Percentiles rank a stretch among this genome's conserved stretches.
phyloP scores from a whole-genome alignment of 2,329 filamentous ascomycete species.

The Penicillium fuscoglaucum region DNA sequence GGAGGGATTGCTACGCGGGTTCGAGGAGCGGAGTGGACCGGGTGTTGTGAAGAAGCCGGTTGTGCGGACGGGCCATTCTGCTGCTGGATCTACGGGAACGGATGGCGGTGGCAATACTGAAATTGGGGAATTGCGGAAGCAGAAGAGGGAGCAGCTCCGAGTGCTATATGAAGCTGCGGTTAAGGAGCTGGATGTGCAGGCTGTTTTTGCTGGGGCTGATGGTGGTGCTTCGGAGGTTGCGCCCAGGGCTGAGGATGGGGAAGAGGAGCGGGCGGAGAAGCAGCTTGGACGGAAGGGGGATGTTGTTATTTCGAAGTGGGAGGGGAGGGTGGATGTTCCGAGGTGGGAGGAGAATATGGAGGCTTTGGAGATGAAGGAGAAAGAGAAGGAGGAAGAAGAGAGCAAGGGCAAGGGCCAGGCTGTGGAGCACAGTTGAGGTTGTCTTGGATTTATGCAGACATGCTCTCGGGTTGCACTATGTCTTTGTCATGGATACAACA shows the following conservation, averaged over 20 bases:
- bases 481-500: neutral
- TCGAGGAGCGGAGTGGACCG: constrained; percentile 29
- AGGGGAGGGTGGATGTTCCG: constrained; percentile 33
- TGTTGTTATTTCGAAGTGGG: constrained; percentile 33
- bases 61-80: constrained; percentile 20
- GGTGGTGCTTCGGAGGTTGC: constrained; percentile 14
- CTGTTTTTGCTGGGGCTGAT: constrained; percentile 59
- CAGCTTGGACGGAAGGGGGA: constrained; percentile 34
- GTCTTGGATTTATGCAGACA: neutral
- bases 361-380: constrained; percentile 36
- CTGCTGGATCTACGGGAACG: neutral
- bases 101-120: neutral
- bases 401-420: neutral
- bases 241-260: neutral
- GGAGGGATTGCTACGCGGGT: constrained; percentile 62
- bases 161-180: constrained; percentile 50
- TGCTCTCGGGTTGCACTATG: neutral
- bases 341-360: constrained; percentile 44
- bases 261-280: constrained; percentile 31
- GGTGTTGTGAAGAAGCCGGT: constrained; percentile 30
- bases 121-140: constrained; percentile 31
- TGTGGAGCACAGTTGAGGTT: constrained; percentile 27
- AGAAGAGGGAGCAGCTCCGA: constrained; percentile 37
- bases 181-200: constrained; percentile 60
- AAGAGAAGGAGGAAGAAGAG: constrained; percentile 20